phyloP scores from a whole-genome alignment of 2,329 filamentous ascomycete species.

The Atkinsonella texensis region DNA sequence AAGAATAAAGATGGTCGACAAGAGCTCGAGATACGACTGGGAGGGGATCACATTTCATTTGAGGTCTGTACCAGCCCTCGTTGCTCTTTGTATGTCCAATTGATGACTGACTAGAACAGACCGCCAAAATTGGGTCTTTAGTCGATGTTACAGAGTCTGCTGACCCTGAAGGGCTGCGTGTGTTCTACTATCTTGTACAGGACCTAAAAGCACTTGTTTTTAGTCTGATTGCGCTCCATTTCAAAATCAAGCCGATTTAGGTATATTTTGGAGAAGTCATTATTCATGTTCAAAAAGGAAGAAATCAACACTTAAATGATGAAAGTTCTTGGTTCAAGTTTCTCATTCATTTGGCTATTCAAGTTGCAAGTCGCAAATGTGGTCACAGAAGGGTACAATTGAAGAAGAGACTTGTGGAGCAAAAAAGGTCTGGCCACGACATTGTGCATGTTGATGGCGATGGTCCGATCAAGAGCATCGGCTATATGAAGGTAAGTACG shows the following conservation, averaged over 20 bases:
- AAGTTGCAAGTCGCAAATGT: not conserved
- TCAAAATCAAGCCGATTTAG: slow-evolving; percentile 81
- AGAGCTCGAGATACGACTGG: slow-evolving; percentile 87
- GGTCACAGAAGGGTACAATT: too few relatives aligned
- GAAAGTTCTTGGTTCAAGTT: not conserved
- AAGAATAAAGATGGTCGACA: slow-evolving; percentile 99
- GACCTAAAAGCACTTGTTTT: slow-evolving; percentile 95
- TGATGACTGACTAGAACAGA: slow-evolving; percentile 40
- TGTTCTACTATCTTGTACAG: slow-evolving; percentile 98
- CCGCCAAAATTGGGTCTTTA: slow-evolving; percentile 92
- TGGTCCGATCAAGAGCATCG: too few relatives aligned
- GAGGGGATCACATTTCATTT: slow-evolving; percentile 94
- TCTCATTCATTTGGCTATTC: not conserved
- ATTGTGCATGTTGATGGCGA: too few relatives aligned
- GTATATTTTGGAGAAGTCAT: not conserved
- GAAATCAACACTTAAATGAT: not conserved
- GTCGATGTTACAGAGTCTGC: slow-evolving; percentile 94
- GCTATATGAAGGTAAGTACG: too few relatives aligned
- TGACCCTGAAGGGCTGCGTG: slow-evolving; percentile 87
- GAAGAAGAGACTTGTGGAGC: too few relatives aligned
- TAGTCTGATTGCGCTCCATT: slow-evolving; percentile 90
- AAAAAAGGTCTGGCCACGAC: too few relatives aligned
- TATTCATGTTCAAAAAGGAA: not conserved
- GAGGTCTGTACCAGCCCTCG: slow-evolving; percentile 49
- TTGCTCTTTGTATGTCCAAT: not conserved